These are phyloP conservation scores for Oryza officinalis DNA, from an alignment of 176 grass and related monocot species.

Conservation along the genomic window DNA sequence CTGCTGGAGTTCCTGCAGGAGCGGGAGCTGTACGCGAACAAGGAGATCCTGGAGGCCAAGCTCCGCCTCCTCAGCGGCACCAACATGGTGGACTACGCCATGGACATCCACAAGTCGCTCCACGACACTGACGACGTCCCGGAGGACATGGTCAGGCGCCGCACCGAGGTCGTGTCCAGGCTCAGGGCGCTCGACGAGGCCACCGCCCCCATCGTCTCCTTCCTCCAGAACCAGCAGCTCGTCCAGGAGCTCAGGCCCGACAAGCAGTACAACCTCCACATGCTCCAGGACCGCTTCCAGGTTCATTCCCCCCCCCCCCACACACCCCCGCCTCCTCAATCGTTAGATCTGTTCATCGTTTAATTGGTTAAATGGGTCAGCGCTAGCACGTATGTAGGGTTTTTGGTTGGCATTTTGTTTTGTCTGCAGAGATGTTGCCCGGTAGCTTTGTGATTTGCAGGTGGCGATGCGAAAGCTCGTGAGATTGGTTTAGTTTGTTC, in stretches of 20 bases:
- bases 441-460: not conserved
- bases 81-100: constrained; percentile 98
- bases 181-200: constrained; percentile 70
- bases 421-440: no score
- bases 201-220: constrained; percentile 64
- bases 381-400: no score
- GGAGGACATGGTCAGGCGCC: constrained; percentile 70
- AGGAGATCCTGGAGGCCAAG: constrained; percentile 83
- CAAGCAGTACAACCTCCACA: constrained; percentile 81
- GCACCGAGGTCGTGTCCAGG: constrained; percentile 72
- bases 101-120: constrained; percentile 96
- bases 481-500: not conserved
- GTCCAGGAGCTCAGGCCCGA: constrained; percentile 87
- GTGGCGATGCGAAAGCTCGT: not conserved
- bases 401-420: no score
- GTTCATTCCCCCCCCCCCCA: not conserved
- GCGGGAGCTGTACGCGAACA: constrained; percentile 63
- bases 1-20: constrained; percentile 91
- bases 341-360: not conserved
- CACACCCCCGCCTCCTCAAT: no score
- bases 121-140: constrained; percentile 83
- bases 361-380: not conserved
- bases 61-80: constrained; percentile 87
- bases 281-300: constrained; percentile 85
- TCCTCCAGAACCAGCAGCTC: constrained; percentile 68